These are phyloP conservation scores for Epichloe coenophiala DNA, from an alignment of 2,329 filamentous ascomycete species.

Conservation along the genomic window DNA sequence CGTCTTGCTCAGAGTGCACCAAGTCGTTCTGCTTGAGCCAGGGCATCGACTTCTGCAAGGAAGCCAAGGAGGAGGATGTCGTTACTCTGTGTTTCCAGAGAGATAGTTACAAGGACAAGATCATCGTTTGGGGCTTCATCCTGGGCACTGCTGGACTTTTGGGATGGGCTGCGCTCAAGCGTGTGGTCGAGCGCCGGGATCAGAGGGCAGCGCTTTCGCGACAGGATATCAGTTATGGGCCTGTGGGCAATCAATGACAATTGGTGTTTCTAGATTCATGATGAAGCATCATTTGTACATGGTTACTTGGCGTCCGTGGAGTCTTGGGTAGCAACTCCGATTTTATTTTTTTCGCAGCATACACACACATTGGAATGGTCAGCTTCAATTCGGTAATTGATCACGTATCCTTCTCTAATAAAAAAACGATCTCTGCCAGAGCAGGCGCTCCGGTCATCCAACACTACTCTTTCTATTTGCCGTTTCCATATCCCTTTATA, in stretches of 20 bases:
- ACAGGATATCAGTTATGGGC: constrained; percentile 16
- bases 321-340: not conserved
- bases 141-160: constrained; percentile 43
- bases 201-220: constrained; percentile 16
- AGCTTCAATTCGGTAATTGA: not conserved
- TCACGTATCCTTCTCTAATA: not conserved
- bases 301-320: not conserved
- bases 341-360: not conserved
- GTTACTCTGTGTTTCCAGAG: constrained; percentile 52
- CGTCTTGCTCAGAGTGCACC: constrained; percentile 48
- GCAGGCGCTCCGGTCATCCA: not conserved
- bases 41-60: constrained; percentile 48
- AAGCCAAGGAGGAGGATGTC: constrained; percentile 47
- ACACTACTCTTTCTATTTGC: not conserved
- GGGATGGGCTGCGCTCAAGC: constrained; percentile 44
- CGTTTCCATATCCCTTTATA: not conserved
- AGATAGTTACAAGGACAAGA: constrained; percentile 52
- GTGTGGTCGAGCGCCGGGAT: constrained; percentile 28
- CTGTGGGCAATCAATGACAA: constrained; percentile 4
- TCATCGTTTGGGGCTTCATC: constrained; percentile 53
- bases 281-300: not conserved
- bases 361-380: not conserved
- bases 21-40: constrained; percentile 49
- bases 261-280: not conserved
- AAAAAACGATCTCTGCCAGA: not conserved